Evolutionary conservation across 768 basidiomycete species (phyloP), one percentile per base, ranked within the genome.

Genomic region (Chalciporus chontae): DNA sequence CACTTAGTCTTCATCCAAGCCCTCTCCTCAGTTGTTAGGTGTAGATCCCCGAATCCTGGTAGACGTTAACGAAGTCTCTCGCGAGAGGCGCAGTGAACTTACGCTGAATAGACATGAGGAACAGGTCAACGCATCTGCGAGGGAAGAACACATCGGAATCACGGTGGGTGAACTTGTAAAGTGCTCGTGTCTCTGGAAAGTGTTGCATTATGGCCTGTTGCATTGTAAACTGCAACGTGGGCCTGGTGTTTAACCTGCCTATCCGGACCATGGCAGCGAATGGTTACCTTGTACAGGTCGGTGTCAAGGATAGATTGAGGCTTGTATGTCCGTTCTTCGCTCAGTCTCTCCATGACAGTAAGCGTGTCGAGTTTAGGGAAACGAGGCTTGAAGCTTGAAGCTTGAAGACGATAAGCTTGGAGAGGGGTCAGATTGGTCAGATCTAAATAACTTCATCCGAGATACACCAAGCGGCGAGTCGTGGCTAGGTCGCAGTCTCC

Each of bases 191-290:
- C 39, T 81, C 70, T n/a, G 85, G 86, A 61, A 93, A 94, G 53
- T 85, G 83, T 18, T 79, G 76, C 49, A 85, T 60, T 19, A 97
- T 83, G 0, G 92, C 93, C 69, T 94, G 89, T 71, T 98, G 95
- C 95, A 96, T 98, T 0, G 93, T 90, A 41, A 96, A 74, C 91
- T 95, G 50, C 13, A 26, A 24, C 8, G 31, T 3, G 7, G 34
- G 34, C 6, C 8, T 2, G 21, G 17, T 3, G 34, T 39, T 47
- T 40, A n/a, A 43, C n/a, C 21, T 13, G 39, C 18, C 10, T 27
- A 8, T 17, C 11, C 1, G 40, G 18, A 34, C 8, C 14, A 29
- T 37, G 21, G 42, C 23, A 17, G 26, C 27, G 47, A n/a, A 37
- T 40, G 15, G 52, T 40, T 45, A 85, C 92, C 80, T 95, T 98